Base-by-base conservation (phyloP, 139 green algal species). In the Chlorella sp. region DNA sequence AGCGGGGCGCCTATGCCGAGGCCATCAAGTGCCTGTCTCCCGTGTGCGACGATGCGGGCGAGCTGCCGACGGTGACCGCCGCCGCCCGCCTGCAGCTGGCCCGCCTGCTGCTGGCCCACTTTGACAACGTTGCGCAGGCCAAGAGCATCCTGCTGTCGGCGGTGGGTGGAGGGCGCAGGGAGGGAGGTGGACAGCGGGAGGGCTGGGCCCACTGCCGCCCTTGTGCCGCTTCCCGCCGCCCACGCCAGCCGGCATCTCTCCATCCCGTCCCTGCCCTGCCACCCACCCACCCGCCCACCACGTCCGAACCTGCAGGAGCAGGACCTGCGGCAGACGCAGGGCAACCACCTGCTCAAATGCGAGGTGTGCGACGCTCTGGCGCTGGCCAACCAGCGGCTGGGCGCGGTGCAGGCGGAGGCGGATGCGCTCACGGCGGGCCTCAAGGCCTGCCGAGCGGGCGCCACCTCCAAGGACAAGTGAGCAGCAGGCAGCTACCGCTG, bases 51-150 rank as follows among this genome's bases (percentile, higher is more conserved):
- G 40, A 80, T 2, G 26, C 62, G 11, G 41, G 51, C 17, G 58
- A 73, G 43, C 43, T 87, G 65, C 86, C 86, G 0, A 64, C 82
- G 3, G 64, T 73, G 32, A 41, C 73, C 43, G 81, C 81, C 38
- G 32, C 41, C 3, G 86, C 81, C 14, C 58, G 80, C 43, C 54
- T 89, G n/a, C 58, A 72, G 32, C 62, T 81, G 28, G 70, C 72
- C n/a, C 24, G 6, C 32, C 72, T 89, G 58, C 44, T 89, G 44
- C 70, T 89, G 16, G 62, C 83, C 13, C 86, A 89, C 74, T 87
- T 84, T 75, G 73, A 87, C 70, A 87, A 89, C 51, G 16, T 85
- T 22, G 11, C 22, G 1, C n/a, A 81, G 58, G 75, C 84, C 46
- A 84, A 84, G 46, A 41, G 3, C 22, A 7, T 67, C 38, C 80